Evolutionary conservation across 1,284 basidiomycete genomes (phyloP).

Genomic region (Cryptococcus maquisensis): DNA sequence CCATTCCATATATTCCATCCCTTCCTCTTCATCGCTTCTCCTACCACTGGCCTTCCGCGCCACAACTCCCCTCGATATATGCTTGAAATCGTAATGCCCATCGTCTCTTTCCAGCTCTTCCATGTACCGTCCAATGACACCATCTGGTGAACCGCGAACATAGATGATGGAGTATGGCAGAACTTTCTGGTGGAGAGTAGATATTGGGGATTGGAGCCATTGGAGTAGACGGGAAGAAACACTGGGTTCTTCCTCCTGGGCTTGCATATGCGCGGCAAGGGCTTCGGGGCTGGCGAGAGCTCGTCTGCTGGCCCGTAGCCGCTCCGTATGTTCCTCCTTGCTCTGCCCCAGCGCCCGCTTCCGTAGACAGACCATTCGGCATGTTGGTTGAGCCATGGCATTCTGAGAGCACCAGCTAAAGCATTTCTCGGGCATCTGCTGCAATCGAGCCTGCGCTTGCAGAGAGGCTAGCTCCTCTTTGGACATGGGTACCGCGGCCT

Average conservation of each 20-base stretch:
- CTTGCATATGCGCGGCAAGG: background rate
- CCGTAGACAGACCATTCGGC: slow-evolving; percentile 41
- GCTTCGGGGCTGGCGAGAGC: background rate
- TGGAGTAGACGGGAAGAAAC: background rate
- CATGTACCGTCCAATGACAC: slow-evolving; percentile 44
- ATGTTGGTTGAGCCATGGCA: slow-evolving; percentile 26
- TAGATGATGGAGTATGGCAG: slow-evolving; percentile 40
- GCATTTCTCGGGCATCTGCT: slow-evolving; percentile 37
- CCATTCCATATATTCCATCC: slow-evolving; percentile 35
- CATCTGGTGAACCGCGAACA: slow-evolving; percentile 37
- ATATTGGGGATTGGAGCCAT: slow-evolving; percentile 20
- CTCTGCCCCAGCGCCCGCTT: slow-evolving; percentile 16
- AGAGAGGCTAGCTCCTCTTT: background rate
- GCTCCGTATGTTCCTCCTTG: slow-evolving; percentile 24
- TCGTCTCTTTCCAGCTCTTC: slow-evolving; percentile 45
- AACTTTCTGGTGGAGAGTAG: slow-evolving; percentile 18
- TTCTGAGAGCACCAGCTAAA: slow-evolving; percentile 38
- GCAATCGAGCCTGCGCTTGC: background rate
- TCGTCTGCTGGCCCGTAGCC: slow-evolving; percentile 18
- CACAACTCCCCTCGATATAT: slow-evolving; percentile 22
- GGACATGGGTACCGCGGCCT: background rate
- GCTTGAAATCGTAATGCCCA: slow-evolving; percentile 39
- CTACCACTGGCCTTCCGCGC: slow-evolving; percentile 3
- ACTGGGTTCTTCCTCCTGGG: background rate
- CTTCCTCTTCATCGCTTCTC: slow-evolving; percentile 13